Conservation (phyloP, 768 basidiomycete genomes). For the Podaxis mareebaensis region DNA sequence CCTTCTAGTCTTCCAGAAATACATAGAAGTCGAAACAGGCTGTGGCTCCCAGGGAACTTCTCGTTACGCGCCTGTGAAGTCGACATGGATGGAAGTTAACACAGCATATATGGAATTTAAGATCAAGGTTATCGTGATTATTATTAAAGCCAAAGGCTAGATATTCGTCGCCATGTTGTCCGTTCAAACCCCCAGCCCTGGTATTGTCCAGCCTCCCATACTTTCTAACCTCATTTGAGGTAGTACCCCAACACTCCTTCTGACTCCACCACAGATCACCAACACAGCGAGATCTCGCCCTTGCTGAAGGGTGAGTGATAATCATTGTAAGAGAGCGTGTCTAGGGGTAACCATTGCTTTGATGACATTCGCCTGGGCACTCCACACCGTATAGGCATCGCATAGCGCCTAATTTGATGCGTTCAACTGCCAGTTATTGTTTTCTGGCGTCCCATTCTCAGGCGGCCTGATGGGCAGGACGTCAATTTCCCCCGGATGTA, state of each 20-base stretch:
- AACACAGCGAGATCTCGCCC: too few relatives aligned
- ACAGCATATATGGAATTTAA: not conserved
- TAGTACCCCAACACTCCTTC: too few relatives aligned
- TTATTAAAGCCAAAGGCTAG: not conserved
- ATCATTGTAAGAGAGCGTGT: not conserved
- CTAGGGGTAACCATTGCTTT: not conserved
- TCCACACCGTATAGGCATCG: not conserved
- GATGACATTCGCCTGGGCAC: too few relatives aligned
- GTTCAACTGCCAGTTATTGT: not conserved
- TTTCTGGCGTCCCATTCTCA: not conserved
- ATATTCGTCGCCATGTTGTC: not conserved
- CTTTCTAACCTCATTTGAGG: too few relatives aligned
- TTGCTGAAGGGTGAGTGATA: not conserved
- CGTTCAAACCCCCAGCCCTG: not conserved
- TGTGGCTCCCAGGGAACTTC: not conserved
- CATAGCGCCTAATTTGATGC: not conserved
- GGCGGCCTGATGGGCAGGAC: not conserved
- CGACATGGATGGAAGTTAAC: not conserved
- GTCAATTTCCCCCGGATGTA: not conserved
- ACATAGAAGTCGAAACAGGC: conserved; percentile 1
- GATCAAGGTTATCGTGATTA: not conserved
- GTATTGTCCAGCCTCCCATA: not conserved
- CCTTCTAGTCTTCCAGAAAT: not conserved
- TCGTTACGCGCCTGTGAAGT: conserved; percentile 10
- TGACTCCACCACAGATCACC: too few relatives aligned